phyloP scores from a whole-genome alignment of 345 rosid species.

The Luvunga scandens region DNA sequence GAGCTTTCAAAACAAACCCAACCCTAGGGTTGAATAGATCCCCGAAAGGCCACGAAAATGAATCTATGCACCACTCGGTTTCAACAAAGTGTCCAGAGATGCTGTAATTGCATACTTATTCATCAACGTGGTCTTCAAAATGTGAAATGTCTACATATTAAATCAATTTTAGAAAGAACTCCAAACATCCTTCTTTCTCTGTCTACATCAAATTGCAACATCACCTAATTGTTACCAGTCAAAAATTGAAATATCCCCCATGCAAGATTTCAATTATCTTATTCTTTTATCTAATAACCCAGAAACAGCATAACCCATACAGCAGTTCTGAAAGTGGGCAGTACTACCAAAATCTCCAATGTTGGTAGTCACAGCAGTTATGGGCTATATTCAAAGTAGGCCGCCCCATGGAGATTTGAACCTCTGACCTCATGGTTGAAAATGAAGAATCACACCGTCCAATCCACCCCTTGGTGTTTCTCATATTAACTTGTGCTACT shows the following conservation, averaged over 20 bases:
- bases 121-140: background rate
- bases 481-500: background rate
- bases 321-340: background rate
- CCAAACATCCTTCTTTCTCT: background rate
- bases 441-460: background rate
- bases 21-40: background rate
- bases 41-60: background rate
- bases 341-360: background rate
- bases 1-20: background rate
- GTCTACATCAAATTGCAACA: background rate
- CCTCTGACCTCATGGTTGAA: background rate
- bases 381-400: background rate
- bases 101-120: slow-evolving; percentile 1
- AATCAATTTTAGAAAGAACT: background rate
- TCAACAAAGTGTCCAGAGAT: background rate
- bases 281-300: background rate
- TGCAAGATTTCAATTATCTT: background rate
- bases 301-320: background rate
- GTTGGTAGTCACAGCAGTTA: background rate
- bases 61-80: background rate
- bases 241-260: background rate
- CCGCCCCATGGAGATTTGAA: background rate
- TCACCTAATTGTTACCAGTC: background rate
- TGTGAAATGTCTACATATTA: background rate
- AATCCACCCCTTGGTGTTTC: background rate